Base-by-base conservation (phyloP, 805 yeast species). In the Starmerella riodocensis region DNA sequence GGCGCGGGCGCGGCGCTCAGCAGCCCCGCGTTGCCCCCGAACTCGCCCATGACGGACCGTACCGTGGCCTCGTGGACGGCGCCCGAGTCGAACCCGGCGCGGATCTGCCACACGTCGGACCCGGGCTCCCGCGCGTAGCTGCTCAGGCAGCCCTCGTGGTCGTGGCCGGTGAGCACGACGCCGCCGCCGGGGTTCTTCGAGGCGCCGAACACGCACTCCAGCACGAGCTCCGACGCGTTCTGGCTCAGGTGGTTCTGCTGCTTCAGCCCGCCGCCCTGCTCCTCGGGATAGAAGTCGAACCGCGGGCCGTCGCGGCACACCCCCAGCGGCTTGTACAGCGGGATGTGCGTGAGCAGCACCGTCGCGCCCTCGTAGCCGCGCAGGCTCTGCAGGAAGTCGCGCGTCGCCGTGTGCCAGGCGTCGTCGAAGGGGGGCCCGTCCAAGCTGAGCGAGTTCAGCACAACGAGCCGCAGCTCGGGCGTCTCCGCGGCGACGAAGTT, bases 31-130 rank as follows among this genome's bases (percentile, higher is more conserved):
- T 79, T 81, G 2, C 98, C 98, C 42, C 77, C 80, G 52, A 66
- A 91, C 54, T 91, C 95, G 14, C 98, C 98, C 97, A 91, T 91
- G 75, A 88, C 80, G 14, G 95, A 74, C 41, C 86, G 66, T 18
- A 91, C 95, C 0, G 93, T 88, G 41, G 81, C 64, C 59, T 88
- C 97, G 8, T 36, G 16, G 11, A 47, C 30, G 14, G 29, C 30
- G 53, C 39, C 34, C 11, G 24, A 27, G 12, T 36, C 29, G 18
- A 34, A 30, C 16, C 50, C 46, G 8, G 34, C 58, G 11, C 22
- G 20, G 20, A n/a, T 26, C n/a, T 21, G 23, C 49, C 49, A 46
- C 6, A 53, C n/a, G 18, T 28, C 50, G 7, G 34, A 19, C 7
- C 55, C 48, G 3, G 24, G 31, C 9, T 26, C 6, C 14, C 30